Percentiles rank a stretch among this genome's conserved stretches.
These are phyloP conservation scores for Silybum marianum DNA, from an alignment of 129 eudicot genomes.

Conservation along the genomic window DNA sequence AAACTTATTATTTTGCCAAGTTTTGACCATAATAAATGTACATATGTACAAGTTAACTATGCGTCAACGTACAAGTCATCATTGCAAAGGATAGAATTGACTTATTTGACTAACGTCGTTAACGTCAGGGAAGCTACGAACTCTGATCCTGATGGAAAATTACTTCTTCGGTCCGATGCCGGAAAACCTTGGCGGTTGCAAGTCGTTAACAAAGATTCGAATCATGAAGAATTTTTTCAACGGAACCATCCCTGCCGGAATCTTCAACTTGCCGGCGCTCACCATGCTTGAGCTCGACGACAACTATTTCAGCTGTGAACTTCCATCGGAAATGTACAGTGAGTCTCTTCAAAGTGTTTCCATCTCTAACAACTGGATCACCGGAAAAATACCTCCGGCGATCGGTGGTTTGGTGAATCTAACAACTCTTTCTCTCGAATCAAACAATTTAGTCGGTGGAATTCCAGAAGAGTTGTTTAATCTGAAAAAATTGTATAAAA, in stretches of 20 bases:
- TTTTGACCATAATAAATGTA: background rate
- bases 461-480: slow-evolving; percentile 56
- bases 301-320: slow-evolving; percentile 61
- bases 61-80: background rate
- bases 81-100: background rate
- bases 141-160: slow-evolving; percentile 66
- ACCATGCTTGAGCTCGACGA: slow-evolving; percentile 61
- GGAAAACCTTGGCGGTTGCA: slow-evolving; percentile 60
- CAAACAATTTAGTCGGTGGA: slow-evolving; percentile 54
- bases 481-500: slow-evolving; percentile 43
- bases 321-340: slow-evolving; percentile 48
- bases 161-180: slow-evolving; percentile 69
- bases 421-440: slow-evolving; percentile 41
- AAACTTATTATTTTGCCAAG: background rate
- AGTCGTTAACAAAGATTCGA: slow-evolving; percentile 57
- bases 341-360: slow-evolving; percentile 39
- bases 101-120: slow-evolving; percentile 16
- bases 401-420: slow-evolving; percentile 59
- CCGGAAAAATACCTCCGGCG: slow-evolving; percentile 58
- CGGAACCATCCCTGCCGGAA: slow-evolving; percentile 68
- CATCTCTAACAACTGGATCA: slow-evolving; percentile 59
- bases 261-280: slow-evolving; percentile 64
- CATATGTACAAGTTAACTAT: background rate
- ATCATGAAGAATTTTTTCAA: slow-evolving; percentile 60
- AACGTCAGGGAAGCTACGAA: slow-evolving; percentile 43